These are phyloP conservation scores for Globisporangium lucens DNA, from an alignment of 352 stramenopile genomes.

Conservation along the genomic window DNA sequence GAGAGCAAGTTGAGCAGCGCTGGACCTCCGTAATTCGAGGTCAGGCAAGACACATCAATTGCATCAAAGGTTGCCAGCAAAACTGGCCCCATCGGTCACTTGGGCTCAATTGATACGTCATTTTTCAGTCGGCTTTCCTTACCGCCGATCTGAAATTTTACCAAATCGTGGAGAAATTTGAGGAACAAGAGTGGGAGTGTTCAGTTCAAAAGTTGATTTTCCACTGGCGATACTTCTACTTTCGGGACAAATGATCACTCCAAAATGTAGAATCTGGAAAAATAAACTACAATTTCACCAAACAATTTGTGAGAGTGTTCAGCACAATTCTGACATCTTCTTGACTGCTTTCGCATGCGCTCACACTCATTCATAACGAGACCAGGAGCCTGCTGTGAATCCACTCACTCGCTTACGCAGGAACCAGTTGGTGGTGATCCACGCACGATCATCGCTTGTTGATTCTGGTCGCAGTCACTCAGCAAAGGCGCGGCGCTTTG, in stretches of 20 bases:
- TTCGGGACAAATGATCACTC: background rate
- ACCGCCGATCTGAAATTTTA: background rate
- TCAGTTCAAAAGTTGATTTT: background rate
- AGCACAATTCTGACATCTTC: background rate
- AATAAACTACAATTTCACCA: background rate
- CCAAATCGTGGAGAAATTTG: background rate
- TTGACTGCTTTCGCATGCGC: background rate
- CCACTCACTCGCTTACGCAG: background rate
- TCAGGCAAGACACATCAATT: background rate
- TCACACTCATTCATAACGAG: background rate
- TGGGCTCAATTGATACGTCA: background rate
- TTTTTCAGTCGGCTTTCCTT: background rate
- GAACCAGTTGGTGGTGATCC: background rate
- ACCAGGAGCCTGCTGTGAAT: background rate
- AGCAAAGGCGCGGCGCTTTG: background rate
- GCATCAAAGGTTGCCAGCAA: background rate
- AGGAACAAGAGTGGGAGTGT: background rate
- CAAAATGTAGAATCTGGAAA: background rate
- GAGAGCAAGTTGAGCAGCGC: background rate
- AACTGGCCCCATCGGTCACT: background rate
- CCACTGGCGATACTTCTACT: background rate
- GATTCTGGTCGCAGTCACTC: background rate
- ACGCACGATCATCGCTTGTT: background rate
- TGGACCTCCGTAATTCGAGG: background rate
- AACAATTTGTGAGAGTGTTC: background rate